Evolutionary conservation across 176 grass and related monocot genomes (phyloP), one percentile per base, ranked within the genome.

Genomic region (Metroxylon sagu): DNA sequence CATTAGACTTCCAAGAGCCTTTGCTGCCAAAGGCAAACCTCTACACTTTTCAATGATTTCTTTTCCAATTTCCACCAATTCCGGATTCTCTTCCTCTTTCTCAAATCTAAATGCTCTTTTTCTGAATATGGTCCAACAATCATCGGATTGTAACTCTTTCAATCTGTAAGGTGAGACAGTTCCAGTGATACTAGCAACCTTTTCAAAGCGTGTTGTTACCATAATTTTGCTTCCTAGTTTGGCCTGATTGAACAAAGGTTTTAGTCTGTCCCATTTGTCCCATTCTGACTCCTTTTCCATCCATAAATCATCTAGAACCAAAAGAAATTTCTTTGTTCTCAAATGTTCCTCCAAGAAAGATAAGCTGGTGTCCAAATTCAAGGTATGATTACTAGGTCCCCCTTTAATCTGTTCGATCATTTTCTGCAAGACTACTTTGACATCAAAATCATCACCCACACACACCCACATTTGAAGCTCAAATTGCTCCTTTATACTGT

Each of bases 241-340:
- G 14, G 56, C 56, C 19, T 28, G 14, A n/a, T 6, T 25, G 23
- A 73, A 49, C 48, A 62, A 52, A 10, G 52, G 19, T 48, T 73
- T 62, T 31, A 73, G 25, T 17, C 25, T 49, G 29, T 73, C 59
- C 31, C 59, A 58, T 7, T 54, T 49, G 29, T 73, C 59, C 31
- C 59, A 58, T 7, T 54, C 18, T 8, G 16, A 28, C n/a, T 26
- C 25, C 4, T 73, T 28, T 4, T 54, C 48, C 39, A 25, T 25
- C 70, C 70, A 73, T 25, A 66, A 7, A 16, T 74, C 71, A 65
- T 74, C 71, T 26, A 74, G 23, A 10, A 74, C 71, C 65, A 74
- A 10, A 5, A 74, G 50, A 26, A 39, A 74, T 35, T 54, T 53
- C 26, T 62, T 74, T 19, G 21, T 23, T 10, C 28, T 29, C 17